A percentile compares a stretch with the other conserved stretches of the same genome.
These are phyloP conservation scores for Geoglossum glabrum DNA, from an alignment of 495 filamentous ascomycete genomes.

Conservation along the genomic window DNA sequence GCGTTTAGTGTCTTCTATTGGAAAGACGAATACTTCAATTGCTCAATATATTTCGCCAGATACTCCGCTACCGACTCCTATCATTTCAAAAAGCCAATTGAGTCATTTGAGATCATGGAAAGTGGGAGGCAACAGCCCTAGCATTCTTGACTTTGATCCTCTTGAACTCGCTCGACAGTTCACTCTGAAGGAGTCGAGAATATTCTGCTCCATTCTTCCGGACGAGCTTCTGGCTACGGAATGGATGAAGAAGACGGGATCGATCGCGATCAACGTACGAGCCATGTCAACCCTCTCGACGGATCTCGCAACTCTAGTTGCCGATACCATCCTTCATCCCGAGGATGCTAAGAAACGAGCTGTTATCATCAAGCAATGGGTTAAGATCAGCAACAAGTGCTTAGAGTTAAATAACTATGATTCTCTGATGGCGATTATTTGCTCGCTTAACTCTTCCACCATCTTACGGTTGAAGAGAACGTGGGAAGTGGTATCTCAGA, in stretches of 20 bases:
- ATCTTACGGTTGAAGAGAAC: constrained; percentile 81
- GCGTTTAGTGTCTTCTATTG: constrained; percentile 69
- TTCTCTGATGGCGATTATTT: constrained; percentile 89
- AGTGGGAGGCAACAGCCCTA: constrained; percentile 39
- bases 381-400: constrained; percentile 81
- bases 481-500: constrained; percentile 77
- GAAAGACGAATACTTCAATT: constrained; percentile 60
- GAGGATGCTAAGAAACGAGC: constrained; percentile 86
- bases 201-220: constrained; percentile 82
- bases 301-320: constrained; percentile 78
- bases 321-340: constrained; percentile 77
- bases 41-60: constrained; percentile 49
- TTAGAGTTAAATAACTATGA: constrained; percentile 90
- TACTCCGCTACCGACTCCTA: constrained; percentile 44
- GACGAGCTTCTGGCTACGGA: constrained; percentile 86
- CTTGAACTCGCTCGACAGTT: constrained; percentile 83
- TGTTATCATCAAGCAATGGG: constrained; percentile 88
- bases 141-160: constrained; percentile 82
- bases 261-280: constrained; percentile 73
- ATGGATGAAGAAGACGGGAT: constrained; percentile 72
- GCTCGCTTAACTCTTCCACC: constrained; percentile 75
- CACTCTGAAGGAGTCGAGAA: constrained; percentile 78
- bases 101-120: constrained; percentile 56
- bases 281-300: constrained; percentile 87
- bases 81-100: constrained; percentile 56